phyloP scores from a whole-genome alignment of 1,139 yeast species.

The Diutina mesorugosa region DNA sequence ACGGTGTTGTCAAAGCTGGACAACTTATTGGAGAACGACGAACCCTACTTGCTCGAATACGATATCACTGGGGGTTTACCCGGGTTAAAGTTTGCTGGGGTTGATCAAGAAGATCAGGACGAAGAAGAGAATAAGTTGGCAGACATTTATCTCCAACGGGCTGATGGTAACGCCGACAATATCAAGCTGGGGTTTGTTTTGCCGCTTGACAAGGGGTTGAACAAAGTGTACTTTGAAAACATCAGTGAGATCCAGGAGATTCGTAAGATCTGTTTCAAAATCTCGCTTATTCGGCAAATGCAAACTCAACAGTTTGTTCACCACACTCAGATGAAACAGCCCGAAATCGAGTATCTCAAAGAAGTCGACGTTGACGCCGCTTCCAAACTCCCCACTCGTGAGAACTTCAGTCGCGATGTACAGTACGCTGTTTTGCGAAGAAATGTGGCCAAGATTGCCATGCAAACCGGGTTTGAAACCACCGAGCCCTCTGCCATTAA shows the following conservation, averaged over 20 bases:
- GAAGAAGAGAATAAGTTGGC: slow-evolving; percentile 36
- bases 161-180: slow-evolving; percentile 16
- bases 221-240: slow-evolving; percentile 48
- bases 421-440: slow-evolving; percentile 58
- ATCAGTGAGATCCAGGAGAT: slow-evolving; percentile 78
- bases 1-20: slow-evolving; percentile 28
- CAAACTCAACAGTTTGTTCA: slow-evolving; percentile 74
- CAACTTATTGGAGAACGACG: slow-evolving; percentile 44
- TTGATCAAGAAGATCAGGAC: slow-evolving; percentile 34
- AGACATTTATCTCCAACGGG: slow-evolving; percentile 21
- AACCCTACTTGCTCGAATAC: slow-evolving; percentile 68
- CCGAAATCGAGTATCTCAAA: slow-evolving; percentile 45
- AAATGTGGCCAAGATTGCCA: slow-evolving; percentile 64
- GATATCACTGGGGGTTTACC: slow-evolving; percentile 79
- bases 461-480: slow-evolving; percentile 90
- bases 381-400: slow-evolving; percentile 62
- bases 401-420: slow-evolving; percentile 39
- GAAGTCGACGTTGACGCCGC: slow-evolving; percentile 72
- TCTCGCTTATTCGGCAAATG: slow-evolving; percentile 80
- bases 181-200: slow-evolving; percentile 18
- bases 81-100: slow-evolving; percentile 40
- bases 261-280: slow-evolving; percentile 77
- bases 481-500: slow-evolving; percentile 71
- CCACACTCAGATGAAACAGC: slow-evolving; percentile 61
- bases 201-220: slow-evolving; percentile 41